phyloP scores from a whole-genome alignment of 2,329 filamentous ascomycete genomes.

The Claviceps lovelessii region DNA sequence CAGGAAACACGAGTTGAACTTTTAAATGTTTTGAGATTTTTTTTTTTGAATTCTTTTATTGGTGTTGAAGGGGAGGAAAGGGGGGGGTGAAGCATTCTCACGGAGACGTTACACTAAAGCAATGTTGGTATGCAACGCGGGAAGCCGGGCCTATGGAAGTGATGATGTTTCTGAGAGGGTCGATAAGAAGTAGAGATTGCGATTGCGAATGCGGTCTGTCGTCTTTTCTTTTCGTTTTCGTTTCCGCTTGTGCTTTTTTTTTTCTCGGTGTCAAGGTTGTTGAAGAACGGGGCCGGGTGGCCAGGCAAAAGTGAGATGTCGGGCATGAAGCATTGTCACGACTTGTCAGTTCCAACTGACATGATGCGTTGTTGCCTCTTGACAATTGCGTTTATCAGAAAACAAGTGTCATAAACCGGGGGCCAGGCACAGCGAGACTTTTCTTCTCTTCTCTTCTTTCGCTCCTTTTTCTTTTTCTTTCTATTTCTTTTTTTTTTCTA shows the following conservation, averaged over 20 bases:
- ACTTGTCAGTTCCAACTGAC: background rate
- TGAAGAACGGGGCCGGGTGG: background rate
- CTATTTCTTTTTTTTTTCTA: background rate
- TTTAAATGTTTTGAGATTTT: too few species aligned
- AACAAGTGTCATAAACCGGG: too few species aligned
- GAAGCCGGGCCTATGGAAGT: background rate
- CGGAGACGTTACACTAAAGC: background rate
- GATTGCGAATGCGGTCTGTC: background rate
- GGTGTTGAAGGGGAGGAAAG: background rate
- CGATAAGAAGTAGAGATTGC: background rate
- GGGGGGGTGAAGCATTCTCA: background rate
- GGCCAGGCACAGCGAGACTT: background rate
- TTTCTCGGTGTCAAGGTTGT: too few species aligned
- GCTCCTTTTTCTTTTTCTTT: too few species aligned
- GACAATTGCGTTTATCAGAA: background rate
- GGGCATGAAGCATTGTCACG: background rate
- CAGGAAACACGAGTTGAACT: too few species aligned
- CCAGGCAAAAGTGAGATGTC: background rate
- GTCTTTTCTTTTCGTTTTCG: too few species aligned
- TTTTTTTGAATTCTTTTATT: background rate
- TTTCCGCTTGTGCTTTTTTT: too few species aligned
- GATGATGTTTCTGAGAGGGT: background rate
- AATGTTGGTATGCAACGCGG: background rate
- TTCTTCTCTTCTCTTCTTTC: too few species aligned
- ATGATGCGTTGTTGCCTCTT: background rate